Evolutionary conservation across 805 yeast genomes (phyloP), one percentile per base, ranked within the genome.

Genomic region (Torulaspora indica): DNA sequence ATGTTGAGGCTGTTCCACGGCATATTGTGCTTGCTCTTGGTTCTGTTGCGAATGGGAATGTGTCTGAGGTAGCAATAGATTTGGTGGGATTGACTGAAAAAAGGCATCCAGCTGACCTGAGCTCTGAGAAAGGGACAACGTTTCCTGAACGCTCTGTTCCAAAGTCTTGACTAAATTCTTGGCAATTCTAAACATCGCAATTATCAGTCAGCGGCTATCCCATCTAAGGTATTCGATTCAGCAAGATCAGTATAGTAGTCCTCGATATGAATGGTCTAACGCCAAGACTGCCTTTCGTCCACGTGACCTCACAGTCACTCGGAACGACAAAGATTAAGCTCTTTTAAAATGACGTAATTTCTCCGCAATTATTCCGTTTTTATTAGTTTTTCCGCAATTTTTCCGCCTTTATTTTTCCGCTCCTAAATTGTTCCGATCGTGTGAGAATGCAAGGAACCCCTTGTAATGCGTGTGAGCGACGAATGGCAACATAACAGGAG

Each of bases 121-220:
- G 38, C 71, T 60, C 18, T 50, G 49, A 5, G 68, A 70, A 0
- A 72, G 68, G 9, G 72, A 65, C 41, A 62, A 47, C 1, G 67
- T 58, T n/a, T 61, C 68, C 25, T 58, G 58, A 1, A 65, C 69
- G 41, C 67, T 62, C 36, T 73, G 72, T 51, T 78, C 82, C 33
- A 78, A 58, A 1, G 78, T 68, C 42, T 73, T 75, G 12, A 81
- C 88, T 32, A 82, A 56, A 47, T 75, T 78, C 53, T 76, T 79
- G 1, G 87, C 88, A 56, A 82, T 77, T 22, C 82, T 77, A 61
- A 79, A 77, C 84, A 79, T 70, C 3, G n/a, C 12, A n/a, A 9
- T 35, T 10, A 10, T 20, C 18, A 6, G 20, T 15, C 20, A 31
- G 34, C 22, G 20, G 34, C 33, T 15, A 31, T 14, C 22, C 4